Evolutionary conservation across 441 rosid genomes (phyloP).

Genomic region (Pelargonium australe): DNA sequence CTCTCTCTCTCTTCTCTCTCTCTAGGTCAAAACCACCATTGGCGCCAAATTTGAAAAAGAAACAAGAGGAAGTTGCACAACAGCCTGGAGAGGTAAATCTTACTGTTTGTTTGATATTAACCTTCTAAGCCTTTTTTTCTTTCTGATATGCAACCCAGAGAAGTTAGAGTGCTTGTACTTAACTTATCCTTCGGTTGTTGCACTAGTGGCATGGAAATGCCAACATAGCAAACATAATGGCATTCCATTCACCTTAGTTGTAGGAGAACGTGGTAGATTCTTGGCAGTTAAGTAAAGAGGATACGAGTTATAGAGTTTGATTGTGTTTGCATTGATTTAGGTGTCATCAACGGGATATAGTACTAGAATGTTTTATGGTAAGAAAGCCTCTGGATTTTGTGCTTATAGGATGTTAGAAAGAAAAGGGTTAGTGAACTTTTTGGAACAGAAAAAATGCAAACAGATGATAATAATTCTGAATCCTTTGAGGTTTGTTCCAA

Average conservation of each 20-base stretch:
- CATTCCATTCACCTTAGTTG: not conserved
- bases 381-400: not conserved
- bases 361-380: not conserved
- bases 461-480: not conserved
- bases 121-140: not conserved
- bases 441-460: not conserved
- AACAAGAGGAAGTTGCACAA: slow-evolving; percentile 42
- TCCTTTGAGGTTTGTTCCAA: not conserved
- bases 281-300: not conserved
- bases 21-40: slow-evolving; percentile 64
- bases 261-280: not conserved
- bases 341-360: not conserved
- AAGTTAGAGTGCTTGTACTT: not conserved
- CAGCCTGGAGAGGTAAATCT: slow-evolving; percentile 50
- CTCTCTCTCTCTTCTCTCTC: slow-evolving; percentile 15
- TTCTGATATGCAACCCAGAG: slow-evolving; percentile 1
- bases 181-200: slow-evolving; percentile 4
- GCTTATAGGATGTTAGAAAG: not conserved
- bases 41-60: slow-evolving; percentile 49
- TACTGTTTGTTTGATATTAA: not conserved
- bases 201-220: not conserved
- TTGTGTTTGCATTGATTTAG: not conserved
- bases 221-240: not conserved
- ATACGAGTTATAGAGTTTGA: not conserved
- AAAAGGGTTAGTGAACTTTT: not conserved